These are phyloP conservation scores for Ilex paraguariensis DNA, from an alignment of 305 asterid species.

Conservation along the genomic window DNA sequence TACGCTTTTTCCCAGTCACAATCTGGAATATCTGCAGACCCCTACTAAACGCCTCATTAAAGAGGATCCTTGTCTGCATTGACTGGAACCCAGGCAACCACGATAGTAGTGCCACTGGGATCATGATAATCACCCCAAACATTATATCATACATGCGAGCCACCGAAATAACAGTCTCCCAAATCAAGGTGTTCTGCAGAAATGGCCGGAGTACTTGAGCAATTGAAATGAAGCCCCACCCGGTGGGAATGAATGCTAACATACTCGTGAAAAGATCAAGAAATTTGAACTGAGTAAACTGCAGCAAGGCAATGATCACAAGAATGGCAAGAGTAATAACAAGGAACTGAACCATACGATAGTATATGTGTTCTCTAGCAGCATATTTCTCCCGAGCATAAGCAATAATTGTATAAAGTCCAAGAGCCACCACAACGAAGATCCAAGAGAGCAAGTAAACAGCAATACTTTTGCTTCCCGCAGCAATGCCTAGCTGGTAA, in stretches of 20 bases:
- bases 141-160: conserved; percentile 75
- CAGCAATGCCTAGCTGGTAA: conserved; percentile 55
- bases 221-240: conserved; percentile 77
- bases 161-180: conserved; percentile 64
- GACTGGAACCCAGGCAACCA: conserved; percentile 95
- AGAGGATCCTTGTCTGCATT: conserved; percentile 90
- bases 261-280: conserved; percentile 68
- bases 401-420: conserved; percentile 33
- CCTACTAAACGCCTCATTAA: conserved; percentile 86
- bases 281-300: conserved; percentile 59
- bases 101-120: conserved; percentile 68
- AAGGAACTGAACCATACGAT: conserved; percentile 69
- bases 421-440: conserved; percentile 45
- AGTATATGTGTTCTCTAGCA: conserved; percentile 62
- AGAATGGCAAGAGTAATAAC: conserved; percentile 47
- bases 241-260: conserved; percentile 81
- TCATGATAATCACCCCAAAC: conserved; percentile 81
- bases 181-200: conserved; percentile 47
- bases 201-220: conserved; percentile 74
- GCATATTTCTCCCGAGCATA: conserved; percentile 59
- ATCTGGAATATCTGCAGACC: conserved; percentile 86
- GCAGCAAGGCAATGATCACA: conserved; percentile 45
- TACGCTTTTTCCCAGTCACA: conserved; percentile 69
- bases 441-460: conserved; percentile 72
- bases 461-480: conserved; percentile 46